These are phyloP conservation scores for Macadamia integrifolia DNA, from an alignment of 164 flowering plant species.

Conservation along the genomic window DNA sequence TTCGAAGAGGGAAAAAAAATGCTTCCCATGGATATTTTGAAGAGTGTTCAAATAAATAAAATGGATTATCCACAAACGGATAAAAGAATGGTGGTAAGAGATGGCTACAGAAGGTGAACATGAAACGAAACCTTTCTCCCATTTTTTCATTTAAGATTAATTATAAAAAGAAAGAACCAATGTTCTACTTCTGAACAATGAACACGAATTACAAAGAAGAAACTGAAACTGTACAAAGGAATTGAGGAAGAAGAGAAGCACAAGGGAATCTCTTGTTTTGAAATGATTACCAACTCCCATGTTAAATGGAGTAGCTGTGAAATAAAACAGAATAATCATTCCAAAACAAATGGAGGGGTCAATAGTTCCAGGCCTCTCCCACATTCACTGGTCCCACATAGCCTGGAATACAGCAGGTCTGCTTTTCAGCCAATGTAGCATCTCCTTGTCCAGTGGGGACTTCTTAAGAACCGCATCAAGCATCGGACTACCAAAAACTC, in stretches of 20 bases:
- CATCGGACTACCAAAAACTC: conserved; percentile 88
- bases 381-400: conserved; percentile 44
- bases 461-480: conserved; percentile 60
- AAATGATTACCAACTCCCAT: conserved; percentile 48
- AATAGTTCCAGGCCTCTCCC: not conserved
- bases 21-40: too few relatives aligned
- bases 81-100: too few relatives aligned
- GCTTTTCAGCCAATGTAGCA: conserved; percentile 88
- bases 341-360: conserved; percentile 28
- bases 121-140: not conserved
- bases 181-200: conserved; percentile 27
- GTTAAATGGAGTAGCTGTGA: conserved; percentile 24
- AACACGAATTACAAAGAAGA: conserved; percentile 36
- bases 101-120: too few relatives aligned
- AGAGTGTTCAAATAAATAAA: too few relatives aligned
- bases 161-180: conserved; percentile 13
- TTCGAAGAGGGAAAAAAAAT: too few relatives aligned
- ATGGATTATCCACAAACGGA: too few relatives aligned
- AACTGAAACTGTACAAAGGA: conserved; percentile 48
- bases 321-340: conserved; percentile 36
- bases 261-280: conserved; percentile 23
- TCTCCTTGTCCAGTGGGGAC: conserved; percentile 60
- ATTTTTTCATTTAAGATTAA: not conserved
- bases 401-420: conserved; percentile 67
- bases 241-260: conserved; percentile 15